Evolutionary conservation across 2,329 filamentous ascomycete genomes (phyloP), one percentile per base, ranked within the genome.

Genomic region (Xylariales sp.): DNA sequence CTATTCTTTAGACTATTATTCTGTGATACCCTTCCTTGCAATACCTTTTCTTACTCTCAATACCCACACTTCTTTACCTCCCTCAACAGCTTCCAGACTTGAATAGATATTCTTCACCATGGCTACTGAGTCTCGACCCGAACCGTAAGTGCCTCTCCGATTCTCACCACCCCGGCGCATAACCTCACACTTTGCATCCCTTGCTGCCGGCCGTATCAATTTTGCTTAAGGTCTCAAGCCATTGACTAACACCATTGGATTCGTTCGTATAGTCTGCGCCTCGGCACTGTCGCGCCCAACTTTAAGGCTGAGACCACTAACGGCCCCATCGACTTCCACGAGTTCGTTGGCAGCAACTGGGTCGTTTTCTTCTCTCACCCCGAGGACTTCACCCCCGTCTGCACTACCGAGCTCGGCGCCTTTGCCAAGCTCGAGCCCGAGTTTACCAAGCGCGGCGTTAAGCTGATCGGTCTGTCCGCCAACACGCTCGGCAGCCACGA

Each of bases 361-460:
- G 89, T 91, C 67, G 88, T 96, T 72, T 85, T 96, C 75, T 95
- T 96, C 86, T 93, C 91, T 39, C 93, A 95, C 83, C 93, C 93
- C 3, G 91, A 91, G 81, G 94, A 97, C 82, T 97, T 93, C 86
- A 97, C 94, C 1, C 94, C 94, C 62, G 94, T 97, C 68, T 97
- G 94, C 87, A 97, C 94, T 72, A 97, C 94, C 62, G 94, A 97
- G 85, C 91, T 97, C 70, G 94, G 94, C 71, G 94, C 94, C 68
- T 97, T 97, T 77, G 92, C 94, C 75, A 96, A 94, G 83, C 87
- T 97, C 71, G 90, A 93, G 84, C 88, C 90, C 76, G 93, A 97
- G 82, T 97, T 97, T 82, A 87, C 89, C 77, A 93, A 92, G 85
- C 90, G 94, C 71, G 90, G 89, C 72, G 93, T 95, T 76, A 97